These are phyloP conservation scores for Phytophthora kernoviae DNA, from an alignment of 352 stramenopile species.

Conservation along the genomic window DNA sequence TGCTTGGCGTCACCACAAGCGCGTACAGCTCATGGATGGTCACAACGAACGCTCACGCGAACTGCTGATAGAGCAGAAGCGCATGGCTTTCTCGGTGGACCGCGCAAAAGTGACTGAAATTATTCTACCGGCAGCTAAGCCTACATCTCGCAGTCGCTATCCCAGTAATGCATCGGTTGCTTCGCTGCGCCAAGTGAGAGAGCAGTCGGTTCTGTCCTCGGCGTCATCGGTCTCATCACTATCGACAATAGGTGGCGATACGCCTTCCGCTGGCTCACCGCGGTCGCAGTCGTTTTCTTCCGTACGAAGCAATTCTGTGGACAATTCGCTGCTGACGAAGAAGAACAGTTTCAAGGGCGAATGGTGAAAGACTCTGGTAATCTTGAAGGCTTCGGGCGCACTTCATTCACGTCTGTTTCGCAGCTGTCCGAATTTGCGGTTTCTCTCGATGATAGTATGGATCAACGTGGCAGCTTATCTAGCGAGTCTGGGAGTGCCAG, in stretches of 20 bases:
- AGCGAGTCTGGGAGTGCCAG: slow-evolving; percentile 42
- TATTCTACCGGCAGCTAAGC: slow-evolving; percentile 67
- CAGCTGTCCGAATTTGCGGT: slow-evolving; percentile 54
- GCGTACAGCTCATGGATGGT: slow-evolving; percentile 86
- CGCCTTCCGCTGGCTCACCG: slow-evolving; percentile 32
- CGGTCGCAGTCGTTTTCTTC: slow-evolving; percentile 32
- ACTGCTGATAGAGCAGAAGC: slow-evolving; percentile 87
- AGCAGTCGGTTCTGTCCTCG: slow-evolving; percentile 44
- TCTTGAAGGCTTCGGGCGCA: slow-evolving; percentile 65
- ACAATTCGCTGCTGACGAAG: slow-evolving; percentile 47
- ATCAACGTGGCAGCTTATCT: slow-evolving; percentile 51
- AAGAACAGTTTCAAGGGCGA: slow-evolving; percentile 56
- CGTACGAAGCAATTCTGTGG: slow-evolving; percentile 52
- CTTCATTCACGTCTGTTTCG: slow-evolving; percentile 78
- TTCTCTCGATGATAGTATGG: slow-evolving; percentile 28
- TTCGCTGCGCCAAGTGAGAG: slow-evolving; percentile 39
- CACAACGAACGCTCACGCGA: slow-evolving; percentile 84
- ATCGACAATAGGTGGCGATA: slow-evolving; percentile 30
- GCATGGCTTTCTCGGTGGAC: slow-evolving; percentile 84
- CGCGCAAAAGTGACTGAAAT: slow-evolving; percentile 86
- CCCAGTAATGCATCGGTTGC: slow-evolving; percentile 50
- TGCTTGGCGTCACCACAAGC: slow-evolving; percentile 87
- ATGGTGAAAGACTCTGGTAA: slow-evolving; percentile 48
- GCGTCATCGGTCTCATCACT: slow-evolving; percentile 48
- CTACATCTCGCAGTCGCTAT: slow-evolving; percentile 53